Evolutionary conservation across 2,329 filamentous ascomycete genomes (phyloP), one percentile per base, ranked within the genome.

Genomic region (Sporothrix pseudoabietina): DNA sequence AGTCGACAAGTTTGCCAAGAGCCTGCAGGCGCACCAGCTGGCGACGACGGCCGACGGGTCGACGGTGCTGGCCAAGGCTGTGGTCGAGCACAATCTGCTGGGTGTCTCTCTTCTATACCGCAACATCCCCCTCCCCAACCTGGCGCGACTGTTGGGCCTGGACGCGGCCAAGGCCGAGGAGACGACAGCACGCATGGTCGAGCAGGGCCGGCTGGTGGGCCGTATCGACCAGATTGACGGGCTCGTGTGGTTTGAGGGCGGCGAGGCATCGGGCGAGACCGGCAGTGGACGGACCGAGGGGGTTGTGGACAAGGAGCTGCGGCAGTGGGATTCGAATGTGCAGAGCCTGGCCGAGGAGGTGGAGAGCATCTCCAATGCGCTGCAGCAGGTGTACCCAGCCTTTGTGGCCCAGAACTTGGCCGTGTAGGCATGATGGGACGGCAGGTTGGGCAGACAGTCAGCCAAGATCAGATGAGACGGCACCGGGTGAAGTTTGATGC

Each of bases 21-120:
- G 90, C 70, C 86, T 99, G 68, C 87, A 90, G 72, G 91, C 93
- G 30, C 96, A 99, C 82, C 96, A 99, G 82, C 89, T 98, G 1
- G 96, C 96, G 32, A 91, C 89, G 75, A 98, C 94, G 0, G 88
- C 93, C 0, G 96, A 99, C 81, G 96, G 96, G 1, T 93, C 92
- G 22, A 99, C 96, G 0, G 96, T 98, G 4, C 87, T 99, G 49
- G 93, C 93, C 78, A 95, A 94, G 81, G 96, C 96, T 7, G 93
- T 99, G 10, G 90, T 98, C 22, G 96, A 99, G 83, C 96, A 99
- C 84, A 99, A 99, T 80, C 86, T 99, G 19, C 89, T 98, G 30
- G 94, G 91, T 26, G 93, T 92, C 1, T 97, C 94, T 63, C 88
- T 89, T 66, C 83, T 96, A 19, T 96, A 94, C 81, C 88, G 85